A percentile compares a stretch with the other conserved stretches of the same genome.
Evolutionary conservation across 805 yeast species (phyloP).

Genomic region (Pichia phayaonensis): DNA sequence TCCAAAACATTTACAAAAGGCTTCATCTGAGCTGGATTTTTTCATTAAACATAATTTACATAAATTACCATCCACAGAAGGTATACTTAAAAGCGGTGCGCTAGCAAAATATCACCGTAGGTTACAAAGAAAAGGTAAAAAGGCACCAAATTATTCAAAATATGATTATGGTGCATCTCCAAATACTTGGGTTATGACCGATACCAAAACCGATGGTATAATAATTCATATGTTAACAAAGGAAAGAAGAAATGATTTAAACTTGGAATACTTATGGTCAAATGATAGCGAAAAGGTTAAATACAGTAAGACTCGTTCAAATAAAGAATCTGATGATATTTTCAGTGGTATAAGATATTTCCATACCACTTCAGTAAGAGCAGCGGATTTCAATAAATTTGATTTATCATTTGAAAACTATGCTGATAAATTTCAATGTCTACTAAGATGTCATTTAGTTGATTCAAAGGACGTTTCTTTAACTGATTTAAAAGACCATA

Average conservation of each 20-base stretch:
- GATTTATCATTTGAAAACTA: conserved; percentile 14
- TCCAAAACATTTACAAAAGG: conserved; percentile 65
- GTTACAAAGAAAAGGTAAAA: conserved; percentile 46
- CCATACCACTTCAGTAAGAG: conserved; percentile 29
- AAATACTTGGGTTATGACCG: conserved; percentile 81
- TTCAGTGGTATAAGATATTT: conserved; percentile 39
- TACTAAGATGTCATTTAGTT: conserved; percentile 16
- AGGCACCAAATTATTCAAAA: conserved; percentile 44
- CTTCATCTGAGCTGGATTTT: conserved; percentile 51
- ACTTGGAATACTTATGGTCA: conserved; percentile 63
- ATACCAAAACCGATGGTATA: conserved; percentile 54
- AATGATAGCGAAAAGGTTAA: conserved; percentile 12
- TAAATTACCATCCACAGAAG: conserved; percentile 55
- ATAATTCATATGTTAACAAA: conserved; percentile 67
- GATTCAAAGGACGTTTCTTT: conserved; percentile 17
- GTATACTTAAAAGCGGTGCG: conserved; percentile 53
- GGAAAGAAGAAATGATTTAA: conserved; percentile 57
- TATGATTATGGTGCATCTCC: conserved; percentile 49
- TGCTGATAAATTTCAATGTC: conserved; percentile 11
- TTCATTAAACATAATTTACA: conserved; percentile 47
- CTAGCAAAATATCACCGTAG: conserved; percentile 45
- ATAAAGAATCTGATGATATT: conserved; percentile 33
- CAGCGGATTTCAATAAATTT: conserved; percentile 9
- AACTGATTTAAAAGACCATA: conserved; percentile 15
- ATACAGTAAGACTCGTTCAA: conserved; percentile 7